Base-by-base conservation (phyloP, 2,329 filamentous ascomycete species). In the Cytospora schulzeri region DNA sequence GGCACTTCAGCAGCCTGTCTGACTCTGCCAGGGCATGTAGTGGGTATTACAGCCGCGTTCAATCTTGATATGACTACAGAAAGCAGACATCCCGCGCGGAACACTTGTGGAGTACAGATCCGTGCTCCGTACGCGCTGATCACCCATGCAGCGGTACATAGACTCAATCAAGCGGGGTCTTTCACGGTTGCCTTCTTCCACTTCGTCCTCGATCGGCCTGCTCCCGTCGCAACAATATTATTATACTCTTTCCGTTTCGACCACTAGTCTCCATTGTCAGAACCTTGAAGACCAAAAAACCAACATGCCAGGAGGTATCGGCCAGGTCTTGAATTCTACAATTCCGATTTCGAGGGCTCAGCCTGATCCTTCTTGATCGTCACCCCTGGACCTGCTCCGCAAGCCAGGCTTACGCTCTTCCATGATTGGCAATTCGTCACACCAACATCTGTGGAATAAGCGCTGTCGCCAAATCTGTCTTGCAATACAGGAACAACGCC, bases 371-470 rank as follows among this genome's bases (percentile, higher is more conserved):
- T 62, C 65, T 60, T 33, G 41, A 52, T 31, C 58, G 28, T 45
- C 22, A 57, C 48, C 62, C 62, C 52, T 51, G 51, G 50, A 31
- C 51, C 52, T 64, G 57, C 59, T 63, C 59, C 55, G 51, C 55
- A 58, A 38, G 33, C 29, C 53, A 50, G 55, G 62, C 65, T 57
- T 58, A 51, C 55, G 50, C 53, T 51, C 53, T 41, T 35, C 48
- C 59, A 60, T 67, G 63, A 67, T 67, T 65, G 62, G 63, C 56
- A 64, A 53, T 35, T 62, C 12, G 59, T 41, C 57, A 64, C 62
- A 65, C 65, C 65, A 66, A 62, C 65, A 62, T 62, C 56, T 62
- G 52, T 48, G 60, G 58, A 57, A 67, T 66, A 67, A 67, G 66
- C 66, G 66, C 66, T 64, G 66, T 64, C 63, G 60, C 57, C 57